Conservation (phyloP, 129 eudicot species). For the Saposhnikovia divaricata region DNA sequence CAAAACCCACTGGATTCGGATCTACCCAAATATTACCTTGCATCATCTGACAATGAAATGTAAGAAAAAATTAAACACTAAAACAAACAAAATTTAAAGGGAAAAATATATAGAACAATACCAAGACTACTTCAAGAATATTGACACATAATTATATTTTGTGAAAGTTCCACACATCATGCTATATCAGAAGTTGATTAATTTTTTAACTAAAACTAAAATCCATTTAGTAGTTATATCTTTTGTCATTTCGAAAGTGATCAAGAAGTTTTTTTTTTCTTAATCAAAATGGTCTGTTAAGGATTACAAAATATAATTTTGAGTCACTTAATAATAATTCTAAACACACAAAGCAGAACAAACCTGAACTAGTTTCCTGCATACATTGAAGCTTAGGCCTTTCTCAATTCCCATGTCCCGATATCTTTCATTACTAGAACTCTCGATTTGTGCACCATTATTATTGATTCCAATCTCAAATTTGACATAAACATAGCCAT, state of each 20-base stretch:
- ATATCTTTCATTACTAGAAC: slow-evolving; percentile 18
- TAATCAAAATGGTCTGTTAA: background rate
- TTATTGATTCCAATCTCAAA: slow-evolving; percentile 29
- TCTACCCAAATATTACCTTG: slow-evolving; percentile 47
- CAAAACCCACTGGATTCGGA: slow-evolving; percentile 29
- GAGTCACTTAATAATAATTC: background rate
- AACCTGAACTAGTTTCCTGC: slow-evolving; percentile 44
- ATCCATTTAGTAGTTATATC: background rate
- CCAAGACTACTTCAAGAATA: background rate
- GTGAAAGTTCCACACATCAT: background rate
- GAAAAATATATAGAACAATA: background rate
- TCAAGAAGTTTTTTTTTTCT: background rate
- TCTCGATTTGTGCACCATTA: slow-evolving; percentile 6
- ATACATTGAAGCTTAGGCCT: slow-evolving; percentile 34
- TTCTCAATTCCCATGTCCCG: slow-evolving; percentile 19
- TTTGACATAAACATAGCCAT: slow-evolving; percentile 26
- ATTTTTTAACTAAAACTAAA: background rate
- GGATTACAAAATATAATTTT: too few relatives aligned
- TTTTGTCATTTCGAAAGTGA: background rate
- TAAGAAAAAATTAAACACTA: background rate
- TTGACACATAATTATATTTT: background rate
- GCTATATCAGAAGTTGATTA: background rate
- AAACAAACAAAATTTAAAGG: background rate
- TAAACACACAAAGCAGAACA: background rate
- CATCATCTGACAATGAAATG: slow-evolving; percentile 22